Percentiles rank a stretch among this genome's conserved stretches.
phyloP scores from a whole-genome alignment of 2,329 filamentous ascomycete species.

The Colletotrichum shisoi region DNA sequence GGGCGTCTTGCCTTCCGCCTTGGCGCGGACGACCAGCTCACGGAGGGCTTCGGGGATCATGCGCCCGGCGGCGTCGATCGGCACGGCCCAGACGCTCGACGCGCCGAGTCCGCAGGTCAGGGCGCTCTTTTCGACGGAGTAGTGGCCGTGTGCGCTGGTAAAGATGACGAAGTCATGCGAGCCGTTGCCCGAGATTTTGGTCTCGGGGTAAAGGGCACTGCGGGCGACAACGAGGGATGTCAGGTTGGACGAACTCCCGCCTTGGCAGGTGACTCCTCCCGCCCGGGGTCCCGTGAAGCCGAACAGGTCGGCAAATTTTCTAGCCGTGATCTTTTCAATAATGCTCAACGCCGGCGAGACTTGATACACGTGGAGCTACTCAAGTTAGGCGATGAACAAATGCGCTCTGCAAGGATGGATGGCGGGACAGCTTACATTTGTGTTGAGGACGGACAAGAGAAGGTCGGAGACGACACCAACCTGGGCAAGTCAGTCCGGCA shows the following conservation, averaged over 20 bases:
- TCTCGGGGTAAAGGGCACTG: slow-evolving; percentile 82
- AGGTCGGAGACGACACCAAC: slow-evolving; percentile 86
- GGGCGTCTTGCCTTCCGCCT: slow-evolving; percentile 75
- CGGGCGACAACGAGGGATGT: slow-evolving; percentile 87
- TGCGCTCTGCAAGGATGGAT: neutral
- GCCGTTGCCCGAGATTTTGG: slow-evolving; percentile 76
- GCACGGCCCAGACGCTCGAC: slow-evolving; percentile 74
- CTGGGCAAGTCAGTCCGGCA: slow-evolving; percentile 48
- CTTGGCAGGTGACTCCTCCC: slow-evolving; percentile 79
- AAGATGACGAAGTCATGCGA: slow-evolving; percentile 77
- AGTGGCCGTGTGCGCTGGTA: slow-evolving; percentile 90
- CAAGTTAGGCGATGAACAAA: neutral
- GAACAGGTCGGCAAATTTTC: slow-evolving; percentile 76
- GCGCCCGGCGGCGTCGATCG: slow-evolving; percentile 74
- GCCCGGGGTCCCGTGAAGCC: slow-evolving; percentile 75
- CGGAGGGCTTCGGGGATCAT: slow-evolving; percentile 76
- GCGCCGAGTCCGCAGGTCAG: slow-evolving; percentile 86
- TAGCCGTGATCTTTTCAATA: slow-evolving; percentile 84
- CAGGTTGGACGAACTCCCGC: slow-evolving; percentile 84
- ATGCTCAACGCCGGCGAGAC: slow-evolving; percentile 88
- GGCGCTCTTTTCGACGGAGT: slow-evolving; percentile 94
- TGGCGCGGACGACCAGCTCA: slow-evolving; percentile 67
- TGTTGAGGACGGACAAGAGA: slow-evolving; percentile 85
- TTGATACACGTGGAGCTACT: slow-evolving; percentile 84
- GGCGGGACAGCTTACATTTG: slow-evolving; percentile 68